Evolutionary conservation across 148 eudicot species (phyloP).

Genomic region (Amaranthus palmeri): DNA sequence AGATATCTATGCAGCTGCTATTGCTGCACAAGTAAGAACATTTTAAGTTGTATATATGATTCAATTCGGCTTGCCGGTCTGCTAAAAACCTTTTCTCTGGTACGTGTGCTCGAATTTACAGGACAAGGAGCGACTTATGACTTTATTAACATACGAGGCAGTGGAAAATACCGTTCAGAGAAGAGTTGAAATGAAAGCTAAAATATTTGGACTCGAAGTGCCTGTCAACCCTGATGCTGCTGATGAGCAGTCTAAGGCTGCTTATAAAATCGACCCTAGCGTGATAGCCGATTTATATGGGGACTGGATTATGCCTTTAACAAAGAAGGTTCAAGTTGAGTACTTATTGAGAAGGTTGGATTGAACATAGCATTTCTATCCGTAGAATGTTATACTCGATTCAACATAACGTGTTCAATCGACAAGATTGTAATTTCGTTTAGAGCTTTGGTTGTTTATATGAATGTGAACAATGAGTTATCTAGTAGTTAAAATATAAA

Average conservation of each 20-base stretch:
- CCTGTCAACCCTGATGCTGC: conserved; percentile 31
- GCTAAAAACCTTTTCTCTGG: neutral
- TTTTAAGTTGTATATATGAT: neutral
- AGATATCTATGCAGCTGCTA: conserved; percentile 62
- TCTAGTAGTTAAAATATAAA: neutral
- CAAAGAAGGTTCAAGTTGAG: conserved; percentile 84
- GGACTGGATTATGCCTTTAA: conserved; percentile 94
- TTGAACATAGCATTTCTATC: conserved; percentile 21
- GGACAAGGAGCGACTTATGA: conserved; percentile 62
- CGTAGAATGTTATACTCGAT: too few species aligned
- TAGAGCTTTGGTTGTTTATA: neutral
- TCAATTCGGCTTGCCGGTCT: neutral
- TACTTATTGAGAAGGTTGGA: conserved; percentile 88
- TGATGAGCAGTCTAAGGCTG: conserved; percentile 35
- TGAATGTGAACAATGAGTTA: neutral
- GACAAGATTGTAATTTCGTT: too few species aligned
- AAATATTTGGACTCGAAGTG: conserved; percentile 69
- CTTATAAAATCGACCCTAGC: conserved; percentile 68
- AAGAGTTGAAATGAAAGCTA: conserved; percentile 78
- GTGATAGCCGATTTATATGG: conserved; percentile 82
- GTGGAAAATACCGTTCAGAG: conserved; percentile 68
- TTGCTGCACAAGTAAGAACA: conserved; percentile 53
- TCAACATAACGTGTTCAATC: neutral
- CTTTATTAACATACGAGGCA: conserved; percentile 59
- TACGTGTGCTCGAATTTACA: conserved; percentile 26